These are phyloP conservation scores for Nicotiana paniculata DNA, from an alignment of 257 asterid species.

Conservation along the genomic window DNA sequence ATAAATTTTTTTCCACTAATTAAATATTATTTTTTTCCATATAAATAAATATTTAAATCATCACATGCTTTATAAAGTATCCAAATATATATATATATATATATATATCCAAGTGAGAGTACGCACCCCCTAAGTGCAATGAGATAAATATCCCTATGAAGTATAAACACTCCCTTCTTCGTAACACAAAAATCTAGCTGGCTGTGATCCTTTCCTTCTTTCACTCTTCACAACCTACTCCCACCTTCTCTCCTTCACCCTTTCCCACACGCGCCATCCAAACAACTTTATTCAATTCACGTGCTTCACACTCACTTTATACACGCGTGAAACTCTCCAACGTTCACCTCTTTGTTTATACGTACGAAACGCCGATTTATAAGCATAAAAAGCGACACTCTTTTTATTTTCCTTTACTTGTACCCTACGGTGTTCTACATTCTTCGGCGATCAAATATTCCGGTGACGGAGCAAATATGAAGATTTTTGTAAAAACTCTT, in stretches of 20 bases:
- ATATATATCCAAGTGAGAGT: too few relatives aligned
- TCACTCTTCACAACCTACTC: neutral
- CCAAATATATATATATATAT: too few relatives aligned
- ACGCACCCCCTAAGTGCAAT: neutral
- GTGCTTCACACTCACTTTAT: neutral
- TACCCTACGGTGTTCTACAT: slow-evolving; percentile 5
- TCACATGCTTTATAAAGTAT: too few relatives aligned
- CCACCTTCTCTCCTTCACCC: neutral
- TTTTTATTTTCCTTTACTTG: neutral
- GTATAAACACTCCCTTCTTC: neutral
- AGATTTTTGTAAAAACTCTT: slow-evolving; percentile 36
- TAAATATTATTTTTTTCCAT: too few relatives aligned
- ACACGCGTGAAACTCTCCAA: neutral
- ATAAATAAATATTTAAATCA: too few relatives aligned
- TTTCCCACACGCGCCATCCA: neutral
- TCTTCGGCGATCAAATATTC: neutral
- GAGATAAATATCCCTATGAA: neutral
- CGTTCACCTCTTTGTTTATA: neutral
- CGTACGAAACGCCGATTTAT: neutral
- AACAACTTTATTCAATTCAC: neutral
- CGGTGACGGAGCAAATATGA: slow-evolving; percentile 18
- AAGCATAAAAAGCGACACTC: neutral
- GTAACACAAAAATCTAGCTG: slow-evolving; percentile 1
- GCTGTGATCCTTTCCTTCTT: neutral
- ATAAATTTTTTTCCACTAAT: too few relatives aligned